Conservation (phyloP, 371 early-diverging fungal genomes). For the Zancudomyces culisetae region DNA sequence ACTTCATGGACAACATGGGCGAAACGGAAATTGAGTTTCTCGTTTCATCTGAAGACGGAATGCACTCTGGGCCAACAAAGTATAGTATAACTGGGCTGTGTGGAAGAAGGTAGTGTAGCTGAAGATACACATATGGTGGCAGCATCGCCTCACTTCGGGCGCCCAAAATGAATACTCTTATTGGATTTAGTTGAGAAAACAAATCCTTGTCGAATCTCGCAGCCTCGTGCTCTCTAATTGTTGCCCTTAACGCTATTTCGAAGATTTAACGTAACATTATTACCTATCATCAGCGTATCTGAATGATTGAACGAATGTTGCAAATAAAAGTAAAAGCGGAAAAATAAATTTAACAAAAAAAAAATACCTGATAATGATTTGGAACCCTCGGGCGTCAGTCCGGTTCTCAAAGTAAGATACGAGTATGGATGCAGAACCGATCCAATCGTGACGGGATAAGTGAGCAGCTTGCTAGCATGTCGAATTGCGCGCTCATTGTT, state of each 20-base stretch:
- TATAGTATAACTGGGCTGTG: constrained; percentile 55
- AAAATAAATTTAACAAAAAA: neutral
- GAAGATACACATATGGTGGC: constrained; percentile 56
- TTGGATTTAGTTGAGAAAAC: constrained; percentile 20
- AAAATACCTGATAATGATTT: constrained; percentile 11
- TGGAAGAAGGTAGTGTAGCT: constrained; percentile 59
- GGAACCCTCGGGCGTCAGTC: constrained; percentile 49
- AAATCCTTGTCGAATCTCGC: constrained; percentile 25
- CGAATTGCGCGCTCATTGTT: constrained; percentile 54
- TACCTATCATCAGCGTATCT: too few species aligned
- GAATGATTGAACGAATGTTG: too few species aligned
- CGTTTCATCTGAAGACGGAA: constrained; percentile 29
- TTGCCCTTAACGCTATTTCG: constrained; percentile 48
- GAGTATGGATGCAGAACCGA: constrained; percentile 52
- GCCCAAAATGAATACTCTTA: constrained; percentile 54
- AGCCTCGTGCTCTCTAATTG: constrained; percentile 31
- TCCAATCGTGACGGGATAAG: constrained; percentile 67
- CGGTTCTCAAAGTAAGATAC: constrained; percentile 39
- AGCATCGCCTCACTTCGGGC: constrained; percentile 63
- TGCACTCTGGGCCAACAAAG: constrained; percentile 63
- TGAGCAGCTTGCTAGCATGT: constrained; percentile 60
- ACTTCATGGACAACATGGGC: constrained; percentile 18
- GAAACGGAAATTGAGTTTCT: constrained; percentile 21
- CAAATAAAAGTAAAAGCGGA: neutral
- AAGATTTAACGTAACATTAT: neutral